Base-by-base conservation (phyloP, 2,329 filamentous ascomycete species). In the Scedosporium boydii region DNA sequence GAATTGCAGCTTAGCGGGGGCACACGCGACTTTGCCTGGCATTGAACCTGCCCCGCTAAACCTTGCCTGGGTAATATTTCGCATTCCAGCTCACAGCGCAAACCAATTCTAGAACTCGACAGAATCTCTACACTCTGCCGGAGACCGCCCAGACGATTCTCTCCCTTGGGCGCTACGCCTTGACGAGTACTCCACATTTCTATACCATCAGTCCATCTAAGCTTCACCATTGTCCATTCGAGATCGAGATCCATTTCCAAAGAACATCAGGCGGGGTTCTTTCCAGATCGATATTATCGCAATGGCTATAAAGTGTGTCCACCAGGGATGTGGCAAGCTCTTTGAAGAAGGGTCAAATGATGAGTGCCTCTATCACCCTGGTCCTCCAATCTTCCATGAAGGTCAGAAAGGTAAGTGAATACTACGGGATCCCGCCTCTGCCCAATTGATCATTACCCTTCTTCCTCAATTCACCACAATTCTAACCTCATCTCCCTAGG, bases 361-460 rank as follows among this genome's bases (percentile, higher is more conserved):
- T 75, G 82, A 87, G 68, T 99, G 95, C 78, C 78, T 85, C 69
- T 98, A 97, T 78, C 95, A 99, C 77, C 91, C 93, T 53, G 93
- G 93, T 63, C 91, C 93, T 66, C 95, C 95, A 56, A 82, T 95
- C 73, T 99, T 99, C 75, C 95, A 98, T 74, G 95, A 99, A 78
- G 95, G 95, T 65, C 93, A 97, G 78, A 98, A 99, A 87, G 95
- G 93, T 96, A 80, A 73, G 77, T 72, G 68, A 62, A 62, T 29
- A 64, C 55, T 41, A n/a, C 48, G 16, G 29, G 18, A 21, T n/a
- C 27, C n/a, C n/a, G n/a, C n/a, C 34, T 6, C 6, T 14, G 23
- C n/a, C 38, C 21, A 38, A 46, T 46, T 46, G 42, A 18, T 14
- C 10, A 9, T 5, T 6, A 4, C 27, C 27, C 27, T 5, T 4